Percentiles rank a stretch among this genome's conserved stretches.
Conservation (phyloP, 208 protist genomes). For the Sergeia podlipaevii region DNA sequence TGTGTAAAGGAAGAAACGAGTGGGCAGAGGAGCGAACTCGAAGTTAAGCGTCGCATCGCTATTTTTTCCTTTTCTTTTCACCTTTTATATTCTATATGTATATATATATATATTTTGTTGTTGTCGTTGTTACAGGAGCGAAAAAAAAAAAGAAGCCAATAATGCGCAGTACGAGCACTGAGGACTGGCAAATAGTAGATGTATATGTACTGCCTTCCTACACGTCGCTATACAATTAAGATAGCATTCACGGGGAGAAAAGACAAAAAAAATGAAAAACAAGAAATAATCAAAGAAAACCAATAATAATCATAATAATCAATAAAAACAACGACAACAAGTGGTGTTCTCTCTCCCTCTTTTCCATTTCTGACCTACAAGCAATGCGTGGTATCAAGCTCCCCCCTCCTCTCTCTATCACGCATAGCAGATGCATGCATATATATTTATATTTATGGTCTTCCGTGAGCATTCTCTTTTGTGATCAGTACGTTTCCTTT, state of each 20-base stretch:
- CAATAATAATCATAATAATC: slow-evolving; percentile 1
- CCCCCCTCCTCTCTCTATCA: no score
- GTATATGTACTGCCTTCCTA: not conserved
- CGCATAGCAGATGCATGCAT: not conserved
- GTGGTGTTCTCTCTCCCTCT: no score
- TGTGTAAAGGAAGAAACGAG: not conserved
- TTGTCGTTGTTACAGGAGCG: not conserved
- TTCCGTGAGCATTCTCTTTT: slow-evolving; percentile 9
- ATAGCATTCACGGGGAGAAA: not conserved
- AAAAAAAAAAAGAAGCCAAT: slow-evolving; percentile 10
- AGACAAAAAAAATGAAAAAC: slow-evolving; percentile 9
- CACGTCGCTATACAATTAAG: no score
- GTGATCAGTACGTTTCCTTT: slow-evolving; percentile 1
- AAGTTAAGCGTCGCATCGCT: not conserved
- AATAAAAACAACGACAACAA: no score
- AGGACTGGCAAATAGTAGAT: not conserved
- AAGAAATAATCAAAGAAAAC: not conserved
- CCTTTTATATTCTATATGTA: not conserved
- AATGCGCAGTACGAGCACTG: no score
- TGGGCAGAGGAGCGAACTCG: not conserved
- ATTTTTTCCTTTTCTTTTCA: not conserved
- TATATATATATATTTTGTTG: not conserved
- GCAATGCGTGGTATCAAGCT: no score
- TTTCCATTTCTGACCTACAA: no score
- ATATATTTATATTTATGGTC: slow-evolving; percentile 6